Percentiles rank a stretch among this genome's conserved stretches.
Evolutionary conservation across 192 early-diverging fungal species (phyloP).

Genomic region (Coemansia sp.): DNA sequence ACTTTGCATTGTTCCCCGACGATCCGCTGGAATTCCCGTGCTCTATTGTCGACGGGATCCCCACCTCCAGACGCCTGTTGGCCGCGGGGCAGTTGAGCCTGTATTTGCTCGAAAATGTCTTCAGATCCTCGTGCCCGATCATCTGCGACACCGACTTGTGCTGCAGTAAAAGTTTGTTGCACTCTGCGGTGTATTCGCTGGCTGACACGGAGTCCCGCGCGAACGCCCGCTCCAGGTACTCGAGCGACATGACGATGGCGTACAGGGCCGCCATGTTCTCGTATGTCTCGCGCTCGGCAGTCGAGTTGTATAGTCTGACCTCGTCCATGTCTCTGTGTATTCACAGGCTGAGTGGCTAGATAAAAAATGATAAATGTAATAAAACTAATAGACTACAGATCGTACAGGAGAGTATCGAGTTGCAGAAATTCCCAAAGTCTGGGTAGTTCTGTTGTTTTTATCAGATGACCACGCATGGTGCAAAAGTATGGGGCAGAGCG

Average conservation of each 20-base stretch:
- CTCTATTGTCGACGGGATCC: slow-evolving; percentile 94
- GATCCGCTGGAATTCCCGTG: slow-evolving; percentile 63
- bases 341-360: background rate
- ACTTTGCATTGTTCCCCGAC: slow-evolving; percentile 66
- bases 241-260: slow-evolving; percentile 86
- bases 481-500: background rate
- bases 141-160: slow-evolving; percentile 75
- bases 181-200: slow-evolving; percentile 88
- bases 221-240: slow-evolving; percentile 92
- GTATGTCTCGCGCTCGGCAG: slow-evolving; percentile 84
- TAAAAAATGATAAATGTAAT: background rate
- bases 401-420: background rate
- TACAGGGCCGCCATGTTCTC: slow-evolving; percentile 94
- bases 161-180: slow-evolving; percentile 87
- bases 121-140: slow-evolving; percentile 57
- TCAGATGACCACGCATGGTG: background rate
- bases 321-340: slow-evolving; percentile 55
- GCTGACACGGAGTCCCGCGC: slow-evolving; percentile 83
- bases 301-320: slow-evolving; percentile 77
- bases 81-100: slow-evolving; percentile 86
- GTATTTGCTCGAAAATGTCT: slow-evolving; percentile 38
- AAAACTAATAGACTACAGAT: background rate
- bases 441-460: background rate
- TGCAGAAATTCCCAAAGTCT: background rate
- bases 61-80: slow-evolving; percentile 84